Evolutionary conservation across 129 eudicot species (phyloP), one percentile per base, ranked within the genome.

Genomic region (Helichrysum umbraculigerum): DNA sequence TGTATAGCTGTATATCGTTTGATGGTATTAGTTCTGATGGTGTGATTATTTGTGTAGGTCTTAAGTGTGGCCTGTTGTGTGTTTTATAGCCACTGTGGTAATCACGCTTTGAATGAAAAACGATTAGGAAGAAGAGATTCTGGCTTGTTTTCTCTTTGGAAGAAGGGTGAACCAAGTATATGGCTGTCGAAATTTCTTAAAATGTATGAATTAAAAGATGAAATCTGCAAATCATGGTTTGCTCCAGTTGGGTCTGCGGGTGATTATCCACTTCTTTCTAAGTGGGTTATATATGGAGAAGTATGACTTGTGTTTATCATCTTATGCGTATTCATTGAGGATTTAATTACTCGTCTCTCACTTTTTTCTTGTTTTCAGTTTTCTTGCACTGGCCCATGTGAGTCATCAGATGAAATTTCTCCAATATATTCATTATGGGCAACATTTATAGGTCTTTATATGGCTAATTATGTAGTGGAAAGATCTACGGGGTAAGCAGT

Each of bases 281-380:
- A 95, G 83, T 95, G 99, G 99, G 97, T 95, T 70, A 89, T 95
- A 70, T 95, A 95, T 82, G 99, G 99, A 71, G 99, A 91, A 94
- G 99, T 94, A 83, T 64, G 84, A 25, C 37, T 22, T 78, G 12
- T 33, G 57, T 25, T 64, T 72, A 5, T 66, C 41, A 8, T 51
- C 51, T 60, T 29, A 3, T 66, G 47, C 15, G 6, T 21, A 22
- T 63, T 66, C 37, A 30, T 66, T 35, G 37, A 57, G 64, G 41
- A 34, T 64, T 68, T 77, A 60, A 33, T 79, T 69, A 5, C 1
- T 62, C 39, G 50, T 37, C 64, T 21, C 16, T 29, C 25, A 65
- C 39, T 63, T 41, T 58, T 20, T 32, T 34, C 16, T 54, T 78
- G 12, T 6, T 75, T 80, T 59, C 86, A 91, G 99, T 82, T 89